These are phyloP conservation scores for Ophiostoma piceae DNA, from an alignment of 2,329 filamentous ascomycete genomes.

Conservation along the genomic window DNA sequence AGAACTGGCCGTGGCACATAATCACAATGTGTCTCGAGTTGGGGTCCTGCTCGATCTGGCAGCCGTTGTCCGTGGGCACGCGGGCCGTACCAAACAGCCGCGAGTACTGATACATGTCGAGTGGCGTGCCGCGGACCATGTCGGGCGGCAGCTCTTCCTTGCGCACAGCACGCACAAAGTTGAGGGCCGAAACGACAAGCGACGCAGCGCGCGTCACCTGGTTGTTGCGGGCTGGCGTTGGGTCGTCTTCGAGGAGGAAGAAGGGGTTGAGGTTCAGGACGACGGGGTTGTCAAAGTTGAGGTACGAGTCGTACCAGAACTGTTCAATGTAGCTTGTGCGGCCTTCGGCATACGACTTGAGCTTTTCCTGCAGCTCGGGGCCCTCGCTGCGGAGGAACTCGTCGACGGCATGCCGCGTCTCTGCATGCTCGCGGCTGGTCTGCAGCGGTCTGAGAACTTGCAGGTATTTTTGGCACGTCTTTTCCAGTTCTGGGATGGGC, in stretches of 20 bases:
- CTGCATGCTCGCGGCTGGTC: slow-evolving; percentile 70
- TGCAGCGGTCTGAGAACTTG: slow-evolving; percentile 77
- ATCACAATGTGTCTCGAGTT: slow-evolving; percentile 91
- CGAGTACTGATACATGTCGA: slow-evolving; percentile 99
- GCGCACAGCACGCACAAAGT: slow-evolving; percentile 87
- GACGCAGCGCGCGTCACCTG: slow-evolving; percentile 94
- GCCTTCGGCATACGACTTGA: slow-evolving; percentile 83
- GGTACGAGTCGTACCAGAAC: slow-evolving; percentile 98
- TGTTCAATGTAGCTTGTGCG: slow-evolving; percentile 98
- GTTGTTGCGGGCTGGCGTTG: slow-evolving; percentile 91
- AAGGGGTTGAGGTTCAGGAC: slow-evolving; percentile 97
- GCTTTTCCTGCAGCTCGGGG: slow-evolving; percentile 75
- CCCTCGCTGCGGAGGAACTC: slow-evolving; percentile 81
- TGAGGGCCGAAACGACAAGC: slow-evolving; percentile 79
- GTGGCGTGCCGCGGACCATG: slow-evolving; percentile 71
- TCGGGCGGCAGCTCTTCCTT: slow-evolving; percentile 91
- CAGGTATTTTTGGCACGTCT: slow-evolving; percentile 73
- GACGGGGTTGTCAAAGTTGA: slow-evolving; percentile 96
- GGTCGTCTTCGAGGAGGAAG: slow-evolving; percentile 94
- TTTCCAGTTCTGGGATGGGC: slow-evolving; percentile 82
- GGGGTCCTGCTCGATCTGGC: slow-evolving; percentile 91
- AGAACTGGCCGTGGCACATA: slow-evolving; percentile 90
- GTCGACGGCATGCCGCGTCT: slow-evolving; percentile 71
- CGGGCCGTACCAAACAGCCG: slow-evolving; percentile 90
- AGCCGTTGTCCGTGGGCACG: slow-evolving; percentile 89